Evolutionary conservation across 2,329 filamentous ascomycete species (phyloP).

Genomic region (Xylariaceae sp.): DNA sequence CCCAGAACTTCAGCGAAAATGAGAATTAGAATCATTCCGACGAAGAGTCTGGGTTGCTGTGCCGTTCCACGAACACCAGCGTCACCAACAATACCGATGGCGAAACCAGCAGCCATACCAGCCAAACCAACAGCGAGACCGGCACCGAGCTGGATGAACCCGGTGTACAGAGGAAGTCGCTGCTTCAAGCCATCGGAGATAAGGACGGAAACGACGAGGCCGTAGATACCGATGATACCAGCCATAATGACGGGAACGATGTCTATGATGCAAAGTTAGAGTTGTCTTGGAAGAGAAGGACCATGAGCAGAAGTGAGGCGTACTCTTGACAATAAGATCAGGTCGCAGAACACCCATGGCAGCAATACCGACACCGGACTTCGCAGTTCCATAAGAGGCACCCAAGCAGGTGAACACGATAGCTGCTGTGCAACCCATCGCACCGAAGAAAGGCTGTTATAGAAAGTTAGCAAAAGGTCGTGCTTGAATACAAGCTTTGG

Average conservation of each 20-base stretch:
- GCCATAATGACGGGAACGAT: constrained; percentile 99
- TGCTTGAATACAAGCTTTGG: constrained; percentile 33
- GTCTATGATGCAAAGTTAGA: constrained; percentile 51
- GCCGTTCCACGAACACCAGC: constrained; percentile 84
- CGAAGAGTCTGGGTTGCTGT: constrained; percentile 81
- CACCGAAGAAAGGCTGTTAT: constrained; percentile 68
- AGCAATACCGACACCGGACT: constrained; percentile 97
- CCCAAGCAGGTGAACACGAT: constrained; percentile 97
- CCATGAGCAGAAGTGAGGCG: constrained; percentile 30
- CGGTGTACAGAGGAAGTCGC: constrained; percentile 69
- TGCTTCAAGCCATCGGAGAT: constrained; percentile 77
- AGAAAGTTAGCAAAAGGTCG: constrained; percentile 16
- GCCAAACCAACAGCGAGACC: constrained; percentile 78
- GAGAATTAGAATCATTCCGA: constrained; percentile 98
- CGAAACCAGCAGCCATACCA: constrained; percentile 80
- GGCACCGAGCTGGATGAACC: constrained; percentile 81
- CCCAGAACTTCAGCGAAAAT: constrained; percentile 99
- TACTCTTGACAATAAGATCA: constrained; percentile 99
- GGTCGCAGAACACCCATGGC: constrained; percentile 97
- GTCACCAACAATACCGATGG: constrained; percentile 84
- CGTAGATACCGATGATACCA: constrained; percentile 99
- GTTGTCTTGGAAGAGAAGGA: constrained; percentile 9
- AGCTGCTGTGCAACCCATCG: constrained; percentile 81
- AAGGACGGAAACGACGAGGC: constrained; percentile 81
- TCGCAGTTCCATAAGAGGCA: constrained; percentile 97